These are phyloP conservation scores for Erucastrum elatum DNA, from an alignment of 345 rosid genomes.

Conservation along the genomic window DNA sequence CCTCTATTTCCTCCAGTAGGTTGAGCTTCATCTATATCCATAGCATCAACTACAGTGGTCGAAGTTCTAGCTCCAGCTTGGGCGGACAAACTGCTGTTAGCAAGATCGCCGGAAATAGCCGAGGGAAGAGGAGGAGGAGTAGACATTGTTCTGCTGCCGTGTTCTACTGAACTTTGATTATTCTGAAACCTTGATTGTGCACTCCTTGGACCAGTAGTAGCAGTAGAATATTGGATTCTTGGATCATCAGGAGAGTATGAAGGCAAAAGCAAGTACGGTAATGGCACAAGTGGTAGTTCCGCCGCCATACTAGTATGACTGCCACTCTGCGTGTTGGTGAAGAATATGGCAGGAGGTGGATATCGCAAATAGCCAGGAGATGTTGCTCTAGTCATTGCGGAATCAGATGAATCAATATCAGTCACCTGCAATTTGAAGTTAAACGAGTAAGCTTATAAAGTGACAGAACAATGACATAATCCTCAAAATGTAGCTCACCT, in stretches of 20 bases:
- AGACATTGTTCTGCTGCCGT: slow-evolving; percentile 41
- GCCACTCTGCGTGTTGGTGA: slow-evolving; percentile 55
- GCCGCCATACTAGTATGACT: slow-evolving; percentile 48
- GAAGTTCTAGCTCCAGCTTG: slow-evolving; percentile 42
- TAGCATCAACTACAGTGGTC: slow-evolving; percentile 45
- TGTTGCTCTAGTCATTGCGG: slow-evolving; percentile 68
- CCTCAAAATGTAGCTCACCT: slow-evolving; percentile 52
- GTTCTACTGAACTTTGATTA: slow-evolving; percentile 43
- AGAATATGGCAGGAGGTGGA: slow-evolving; percentile 72
- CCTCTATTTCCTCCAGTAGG: slow-evolving; percentile 43
- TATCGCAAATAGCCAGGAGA: slow-evolving; percentile 69
- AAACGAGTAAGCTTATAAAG: slow-evolving; percentile 45
- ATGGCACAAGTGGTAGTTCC: slow-evolving; percentile 58
- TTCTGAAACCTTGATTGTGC: slow-evolving; percentile 46
- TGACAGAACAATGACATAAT: slow-evolving; percentile 32
- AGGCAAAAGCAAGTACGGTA: slow-evolving; percentile 57
- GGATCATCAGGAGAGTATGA: slow-evolving; percentile 50
- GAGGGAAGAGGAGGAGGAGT: slow-evolving; percentile 39
- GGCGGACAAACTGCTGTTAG: too few species aligned
- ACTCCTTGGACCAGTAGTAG: slow-evolving; percentile 43
- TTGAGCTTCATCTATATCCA: slow-evolving; percentile 68
- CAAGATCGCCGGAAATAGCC: slow-evolving; percentile 44
- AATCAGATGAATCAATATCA: slow-evolving; percentile 85
- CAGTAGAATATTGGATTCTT: slow-evolving; percentile 45
- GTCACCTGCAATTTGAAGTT: slow-evolving; percentile 76